These are phyloP conservation scores for Salix arbutifolia DNA, from an alignment of 345 rosid species.

Conservation along the genomic window DNA sequence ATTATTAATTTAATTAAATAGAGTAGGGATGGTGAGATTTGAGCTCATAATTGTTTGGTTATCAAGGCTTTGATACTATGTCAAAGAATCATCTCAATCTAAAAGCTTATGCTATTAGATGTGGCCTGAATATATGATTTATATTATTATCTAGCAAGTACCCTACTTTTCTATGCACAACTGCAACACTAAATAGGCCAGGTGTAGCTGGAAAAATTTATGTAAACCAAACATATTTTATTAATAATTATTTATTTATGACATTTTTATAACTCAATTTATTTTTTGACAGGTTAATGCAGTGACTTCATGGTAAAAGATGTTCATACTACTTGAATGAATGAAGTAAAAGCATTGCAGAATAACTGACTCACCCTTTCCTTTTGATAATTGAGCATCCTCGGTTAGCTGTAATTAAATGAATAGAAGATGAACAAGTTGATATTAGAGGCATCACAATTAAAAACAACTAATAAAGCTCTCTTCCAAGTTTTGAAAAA, in stretches of 20 bases:
- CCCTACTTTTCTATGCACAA: neutral
- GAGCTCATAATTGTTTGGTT: too few relatives aligned
- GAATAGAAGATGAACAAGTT: neutral
- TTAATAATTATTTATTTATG: neutral
- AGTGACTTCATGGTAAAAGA: neutral
- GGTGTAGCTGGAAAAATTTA: neutral
- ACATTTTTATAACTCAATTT: neutral
- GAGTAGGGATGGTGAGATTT: too few relatives aligned
- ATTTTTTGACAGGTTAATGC: neutral
- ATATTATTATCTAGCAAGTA: neutral
- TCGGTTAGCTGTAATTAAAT: constrained; percentile 34
- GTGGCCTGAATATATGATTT: too few relatives aligned
- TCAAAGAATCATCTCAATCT: too few relatives aligned
- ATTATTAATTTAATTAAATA: too few relatives aligned
- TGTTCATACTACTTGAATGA: neutral
- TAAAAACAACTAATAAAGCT: neutral
- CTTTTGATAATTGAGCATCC: constrained; percentile 28
- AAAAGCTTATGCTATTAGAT: too few relatives aligned
- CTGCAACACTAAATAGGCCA: neutral
- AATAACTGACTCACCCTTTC: constrained; percentile 35
- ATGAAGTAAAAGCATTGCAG: neutral
- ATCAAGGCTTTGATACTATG: too few relatives aligned
- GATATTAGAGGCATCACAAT: constrained; percentile 13
- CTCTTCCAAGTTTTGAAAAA: neutral
- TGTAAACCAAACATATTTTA: neutral